These are phyloP conservation scores for Cucumis hystrix DNA, from an alignment of 306 rosid genomes.

Conservation along the genomic window DNA sequence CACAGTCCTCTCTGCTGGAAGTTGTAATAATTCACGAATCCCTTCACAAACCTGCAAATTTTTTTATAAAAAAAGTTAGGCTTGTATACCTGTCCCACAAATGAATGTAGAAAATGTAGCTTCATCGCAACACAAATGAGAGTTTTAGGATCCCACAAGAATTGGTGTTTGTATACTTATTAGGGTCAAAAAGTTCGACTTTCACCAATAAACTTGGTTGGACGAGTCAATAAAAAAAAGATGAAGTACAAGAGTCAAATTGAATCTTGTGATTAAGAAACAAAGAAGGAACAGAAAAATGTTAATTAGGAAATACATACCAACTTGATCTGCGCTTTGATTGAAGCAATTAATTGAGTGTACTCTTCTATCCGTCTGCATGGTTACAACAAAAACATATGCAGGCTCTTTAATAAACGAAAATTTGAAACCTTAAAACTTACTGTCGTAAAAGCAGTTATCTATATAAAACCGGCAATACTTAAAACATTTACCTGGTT, in stretches of 20 bases:
- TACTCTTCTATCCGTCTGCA: conserved; percentile 78
- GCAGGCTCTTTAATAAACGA: not conserved
- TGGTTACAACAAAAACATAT: not conserved
- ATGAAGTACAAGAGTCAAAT: no score
- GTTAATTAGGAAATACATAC: conserved; percentile 22
- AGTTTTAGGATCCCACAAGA: not conserved
- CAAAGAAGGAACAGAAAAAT: not conserved
- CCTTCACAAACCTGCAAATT: conserved; percentile 70
- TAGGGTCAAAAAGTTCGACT: not conserved
- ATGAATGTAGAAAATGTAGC: not conserved
- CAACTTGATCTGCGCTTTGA: conserved; percentile 87
- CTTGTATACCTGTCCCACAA: not conserved
- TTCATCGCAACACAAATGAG: not conserved
- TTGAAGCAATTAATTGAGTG: conserved; percentile 65
- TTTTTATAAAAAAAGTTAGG: not conserved
- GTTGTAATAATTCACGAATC: conserved; percentile 63
- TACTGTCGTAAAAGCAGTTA: no score
- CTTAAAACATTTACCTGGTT: conserved; percentile 26
- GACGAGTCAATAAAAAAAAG: not conserved
- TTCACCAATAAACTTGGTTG: not conserved
- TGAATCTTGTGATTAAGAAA: not conserved
- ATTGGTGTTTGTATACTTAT: not conserved
- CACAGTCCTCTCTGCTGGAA: conserved; percentile 55
- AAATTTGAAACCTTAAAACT: not conserved
- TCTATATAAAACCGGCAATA: not conserved